Evolutionary conservation across 2,329 filamentous ascomycete species (phyloP).

Genomic region (Colletotrichum sp.): DNA sequence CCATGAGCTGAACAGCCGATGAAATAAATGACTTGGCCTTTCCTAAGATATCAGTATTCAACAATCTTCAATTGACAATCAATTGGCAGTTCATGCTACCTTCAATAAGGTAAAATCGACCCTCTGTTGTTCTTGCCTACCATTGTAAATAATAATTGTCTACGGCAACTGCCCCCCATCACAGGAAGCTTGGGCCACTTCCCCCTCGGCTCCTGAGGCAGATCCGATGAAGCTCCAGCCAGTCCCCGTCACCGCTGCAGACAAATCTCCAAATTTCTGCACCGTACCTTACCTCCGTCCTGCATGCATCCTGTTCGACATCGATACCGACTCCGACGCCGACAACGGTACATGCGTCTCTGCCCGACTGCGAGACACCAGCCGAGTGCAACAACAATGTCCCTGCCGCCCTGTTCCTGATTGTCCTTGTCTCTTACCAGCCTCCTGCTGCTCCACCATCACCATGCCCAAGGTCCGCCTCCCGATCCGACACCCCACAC

Average conservation of each 20-base stretch:
- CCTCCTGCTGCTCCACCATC: background rate
- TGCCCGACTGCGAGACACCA: background rate
- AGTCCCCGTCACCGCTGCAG: background rate
- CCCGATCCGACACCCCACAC: conserved; percentile 30
- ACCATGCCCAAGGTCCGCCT: conserved; percentile 29
- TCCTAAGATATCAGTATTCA: background rate
- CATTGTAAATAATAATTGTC: background rate
- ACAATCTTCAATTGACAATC: background rate
- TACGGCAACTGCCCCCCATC: background rate
- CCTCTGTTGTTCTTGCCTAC: background rate
- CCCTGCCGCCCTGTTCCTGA: background rate
- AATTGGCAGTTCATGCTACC: background rate
- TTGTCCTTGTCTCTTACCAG: background rate
- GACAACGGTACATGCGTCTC: conserved; percentile 1
- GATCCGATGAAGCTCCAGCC: background rate
- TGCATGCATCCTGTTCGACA: conserved; percentile 20
- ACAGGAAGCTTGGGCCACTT: background rate
- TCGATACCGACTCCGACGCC: background rate
- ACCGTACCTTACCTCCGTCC: background rate
- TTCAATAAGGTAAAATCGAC: background rate
- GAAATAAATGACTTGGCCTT: background rate
- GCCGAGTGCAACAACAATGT: background rate
- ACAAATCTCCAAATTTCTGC: background rate
- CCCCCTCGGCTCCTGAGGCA: background rate
- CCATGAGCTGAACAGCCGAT: background rate